phyloP scores from a whole-genome alignment of 1,284 basidiomycete genomes.

The Cutaneotrichosporon sp. region DNA sequence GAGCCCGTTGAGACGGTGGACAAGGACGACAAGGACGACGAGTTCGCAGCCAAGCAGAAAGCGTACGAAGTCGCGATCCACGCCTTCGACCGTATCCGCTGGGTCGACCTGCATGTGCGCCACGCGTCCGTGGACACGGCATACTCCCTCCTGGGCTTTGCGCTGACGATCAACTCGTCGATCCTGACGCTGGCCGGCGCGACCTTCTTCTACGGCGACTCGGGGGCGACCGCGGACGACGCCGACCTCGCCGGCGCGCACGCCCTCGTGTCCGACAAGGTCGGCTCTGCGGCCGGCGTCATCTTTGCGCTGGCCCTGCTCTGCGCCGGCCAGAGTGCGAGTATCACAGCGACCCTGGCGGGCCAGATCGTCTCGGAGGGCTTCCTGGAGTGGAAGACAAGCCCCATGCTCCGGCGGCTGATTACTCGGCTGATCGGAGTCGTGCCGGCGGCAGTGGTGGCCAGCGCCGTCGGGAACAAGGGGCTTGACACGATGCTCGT shows the following conservation, averaged over 20 bases:
- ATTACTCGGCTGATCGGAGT: conserved; percentile 79
- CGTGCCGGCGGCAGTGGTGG: conserved; percentile 78
- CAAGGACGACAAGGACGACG: conserved; percentile 25
- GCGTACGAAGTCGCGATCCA: conserved; percentile 59
- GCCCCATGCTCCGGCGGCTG: conserved; percentile 72
- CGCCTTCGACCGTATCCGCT: conserved; percentile 56
- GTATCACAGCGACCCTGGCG: conserved; percentile 85
- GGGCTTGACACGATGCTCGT: conserved; percentile 81
- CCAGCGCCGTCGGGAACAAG: conserved; percentile 63
- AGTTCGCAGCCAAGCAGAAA: conserved; percentile 25
- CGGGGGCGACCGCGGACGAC: conserved; percentile 45
- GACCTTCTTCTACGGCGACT: conserved; percentile 64
- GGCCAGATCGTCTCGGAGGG: conserved; percentile 91
- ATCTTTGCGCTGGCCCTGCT: conserved; percentile 82
- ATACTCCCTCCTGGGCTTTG: conserved; percentile 64
- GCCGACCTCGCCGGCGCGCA: conserved; percentile 80
- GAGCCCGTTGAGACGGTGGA: too few species aligned
- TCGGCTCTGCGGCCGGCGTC: conserved; percentile 69
- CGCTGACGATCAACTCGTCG: conserved; percentile 78
- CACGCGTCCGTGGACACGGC: conserved; percentile 60
- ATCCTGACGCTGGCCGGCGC: conserved; percentile 57
- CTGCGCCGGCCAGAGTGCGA: conserved; percentile 83
- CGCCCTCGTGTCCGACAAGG: conserved; percentile 59
- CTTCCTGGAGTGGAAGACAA: conserved; percentile 83
- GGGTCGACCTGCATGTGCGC: conserved; percentile 68